Conservation (phyloP, 306 rosid genomes). For the Glycine tomentella region DNA sequence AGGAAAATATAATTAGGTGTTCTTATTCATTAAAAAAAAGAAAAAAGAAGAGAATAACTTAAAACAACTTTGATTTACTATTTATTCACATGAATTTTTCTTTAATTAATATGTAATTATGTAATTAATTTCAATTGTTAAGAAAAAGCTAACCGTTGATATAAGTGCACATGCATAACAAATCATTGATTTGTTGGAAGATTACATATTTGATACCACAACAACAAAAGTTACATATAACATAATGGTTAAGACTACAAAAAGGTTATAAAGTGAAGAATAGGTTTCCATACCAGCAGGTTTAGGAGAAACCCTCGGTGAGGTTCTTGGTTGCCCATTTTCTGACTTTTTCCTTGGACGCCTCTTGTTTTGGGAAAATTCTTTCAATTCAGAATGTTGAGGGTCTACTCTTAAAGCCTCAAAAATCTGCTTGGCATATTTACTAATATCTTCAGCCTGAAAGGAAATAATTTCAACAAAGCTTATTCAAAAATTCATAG, state of each 20-base stretch:
- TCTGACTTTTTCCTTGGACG: neutral
- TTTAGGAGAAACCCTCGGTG: neutral
- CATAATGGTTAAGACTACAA: neutral
- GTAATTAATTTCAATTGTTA: neutral
- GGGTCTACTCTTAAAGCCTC: neutral
- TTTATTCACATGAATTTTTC: neutral
- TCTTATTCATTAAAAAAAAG: neutral
- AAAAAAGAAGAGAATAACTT: neutral
- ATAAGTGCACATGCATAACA: neutral
- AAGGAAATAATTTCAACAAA: conserved; percentile 1
- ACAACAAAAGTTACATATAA: neutral
- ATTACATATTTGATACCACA: neutral
- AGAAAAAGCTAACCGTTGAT: neutral
- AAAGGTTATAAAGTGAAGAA: neutral
- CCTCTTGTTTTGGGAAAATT: neutral
- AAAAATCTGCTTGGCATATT: conserved; percentile 7
- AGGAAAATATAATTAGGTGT: conserved; percentile 7
- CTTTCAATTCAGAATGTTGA: neutral
- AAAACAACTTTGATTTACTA: neutral
- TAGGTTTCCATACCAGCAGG: conserved; percentile 16
- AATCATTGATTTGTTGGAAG: neutral
- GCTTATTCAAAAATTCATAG: neutral
- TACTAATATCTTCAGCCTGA: neutral
- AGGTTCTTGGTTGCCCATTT: neutral
- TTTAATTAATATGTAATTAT: neutral